These are phyloP conservation scores for Citrullus colocynthis DNA, from an alignment of 306 rosid genomes.

Conservation along the genomic window DNA sequence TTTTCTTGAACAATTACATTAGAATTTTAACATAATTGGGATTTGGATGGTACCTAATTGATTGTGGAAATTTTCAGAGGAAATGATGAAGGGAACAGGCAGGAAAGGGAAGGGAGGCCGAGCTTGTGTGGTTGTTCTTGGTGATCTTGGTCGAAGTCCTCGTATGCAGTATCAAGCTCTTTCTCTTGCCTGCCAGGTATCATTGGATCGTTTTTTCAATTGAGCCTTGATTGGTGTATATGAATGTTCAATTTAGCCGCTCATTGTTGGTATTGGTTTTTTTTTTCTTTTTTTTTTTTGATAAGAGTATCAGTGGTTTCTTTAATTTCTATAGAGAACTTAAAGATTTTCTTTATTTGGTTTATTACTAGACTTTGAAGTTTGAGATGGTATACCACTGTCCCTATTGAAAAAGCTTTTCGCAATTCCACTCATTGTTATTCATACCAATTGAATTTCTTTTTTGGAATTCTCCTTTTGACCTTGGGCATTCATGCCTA, in stretches of 20 bases:
- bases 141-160: constrained; percentile 95
- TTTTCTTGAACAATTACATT: not conserved
- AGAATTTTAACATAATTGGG: not conserved
- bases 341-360: not conserved
- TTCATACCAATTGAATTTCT: not conserved
- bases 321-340: not conserved
- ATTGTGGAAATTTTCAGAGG: not conserved
- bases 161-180: constrained; percentile 97
- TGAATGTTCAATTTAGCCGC: not conserved
- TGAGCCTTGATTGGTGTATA: not conserved
- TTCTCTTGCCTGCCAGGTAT: constrained; percentile 81
- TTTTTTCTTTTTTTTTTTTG: too few species aligned
- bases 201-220: not conserved
- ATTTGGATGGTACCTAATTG: not conserved
- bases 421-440: not conserved
- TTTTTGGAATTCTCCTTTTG: not conserved
- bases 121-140: constrained; percentile 86
- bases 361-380: not conserved
- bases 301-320: not conserved
- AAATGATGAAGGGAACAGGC: constrained; percentile 7
- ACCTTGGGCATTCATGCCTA: not conserved
- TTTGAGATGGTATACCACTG: not conserved
- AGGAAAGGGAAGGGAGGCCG: constrained; percentile 46
- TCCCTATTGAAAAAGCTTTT: not conserved
- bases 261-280: not conserved